Base-by-base conservation (phyloP, 169 alveolate species). In the Besnoitia besnoiti region DNA sequence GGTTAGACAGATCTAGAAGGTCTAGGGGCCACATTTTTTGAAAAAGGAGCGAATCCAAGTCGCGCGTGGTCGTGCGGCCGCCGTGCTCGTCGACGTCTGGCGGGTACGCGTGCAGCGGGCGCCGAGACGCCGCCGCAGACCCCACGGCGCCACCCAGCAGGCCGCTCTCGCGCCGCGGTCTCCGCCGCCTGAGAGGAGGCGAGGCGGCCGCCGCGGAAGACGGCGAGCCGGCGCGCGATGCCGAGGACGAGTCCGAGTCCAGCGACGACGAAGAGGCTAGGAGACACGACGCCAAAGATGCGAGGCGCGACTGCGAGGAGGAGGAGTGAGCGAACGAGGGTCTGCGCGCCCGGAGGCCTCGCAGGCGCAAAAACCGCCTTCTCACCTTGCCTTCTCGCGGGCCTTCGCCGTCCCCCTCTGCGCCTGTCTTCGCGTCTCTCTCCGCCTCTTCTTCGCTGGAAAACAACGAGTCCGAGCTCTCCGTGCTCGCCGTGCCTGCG, bases 1-100 rank as follows among this genome's bases (percentile, higher is more conserved):
- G 94, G 95, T 97, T 98, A 49, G 92, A 73, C 37, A 97, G 95
- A 91, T 96, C 96, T 46, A 97, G 80, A 40, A 96, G 96, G 73
- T 97, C 99, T 55, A 97, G 89, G 16, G 97, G 95, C 95, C 95
- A 95, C 50, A 95, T 90, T 62, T 89, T 84, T 24, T 80, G 67
- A 19, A 77, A 87, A 19, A 77, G n/a, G 3, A 77, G 61, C 16
- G 47, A 2, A 39, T 90, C 94, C 21, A 80, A 89, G 42, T 76
- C 85, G n/a, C 76, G 49, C 59, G 59, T 37, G 59, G 87, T 40
- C 7, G 87, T 42, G 35, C 33, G 40, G 8, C 87, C 87, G 21
- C 49, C 59, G 59, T 77, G 73, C 89, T 95, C 96, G 46, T 96
- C 98, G 44, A 89, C 94, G 94, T 97, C 98, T 62, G 95, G 89